Evolutionary conservation across 2,329 filamentous ascomycete genomes (phyloP).

Genomic region (Hymenoscyphus albidus): DNA sequence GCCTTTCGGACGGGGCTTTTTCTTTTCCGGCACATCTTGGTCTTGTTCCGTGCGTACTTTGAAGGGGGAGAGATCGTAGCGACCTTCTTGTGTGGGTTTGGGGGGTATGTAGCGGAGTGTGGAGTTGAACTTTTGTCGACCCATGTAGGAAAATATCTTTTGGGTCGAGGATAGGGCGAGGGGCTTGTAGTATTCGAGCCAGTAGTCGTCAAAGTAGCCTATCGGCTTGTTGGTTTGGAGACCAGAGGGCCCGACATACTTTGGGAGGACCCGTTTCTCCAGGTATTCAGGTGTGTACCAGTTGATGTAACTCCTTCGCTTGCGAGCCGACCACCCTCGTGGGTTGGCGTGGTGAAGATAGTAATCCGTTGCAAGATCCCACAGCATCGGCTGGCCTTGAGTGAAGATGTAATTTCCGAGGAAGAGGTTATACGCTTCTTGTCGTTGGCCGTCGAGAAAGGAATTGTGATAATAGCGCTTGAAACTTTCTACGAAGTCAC

Average conservation of each 20-base stretch:
- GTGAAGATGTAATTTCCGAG: slow-evolving; percentile 91
- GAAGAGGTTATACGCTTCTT: slow-evolving; percentile 97
- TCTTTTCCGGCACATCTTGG: slow-evolving; percentile 57
- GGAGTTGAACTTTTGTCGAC: slow-evolving; percentile 70
- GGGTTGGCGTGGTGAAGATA: slow-evolving; percentile 91
- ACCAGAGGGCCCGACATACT: slow-evolving; percentile 21
- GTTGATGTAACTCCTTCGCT: slow-evolving; percentile 70
- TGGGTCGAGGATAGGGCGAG: slow-evolving; percentile 81
- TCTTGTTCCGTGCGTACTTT: slow-evolving; percentile 66
- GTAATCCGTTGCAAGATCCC: slow-evolving; percentile 93
- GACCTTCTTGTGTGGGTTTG: slow-evolving; percentile 66
- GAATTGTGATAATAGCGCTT: slow-evolving; percentile 99
- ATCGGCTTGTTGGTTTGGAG: slow-evolving; percentile 26
- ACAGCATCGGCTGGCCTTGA: slow-evolving; percentile 88
- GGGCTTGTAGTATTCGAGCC: slow-evolving; percentile 94
- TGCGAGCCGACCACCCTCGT: slow-evolving; percentile 62
- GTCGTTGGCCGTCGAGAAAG: slow-evolving; percentile 93
- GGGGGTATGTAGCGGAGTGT: slow-evolving; percentile 80
- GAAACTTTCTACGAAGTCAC: slow-evolving; percentile 99
- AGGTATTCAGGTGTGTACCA: slow-evolving; percentile 82
- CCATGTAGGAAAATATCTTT: slow-evolving; percentile 78
- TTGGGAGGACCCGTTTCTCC: slow-evolving; percentile 46
- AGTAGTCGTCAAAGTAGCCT: slow-evolving; percentile 82
- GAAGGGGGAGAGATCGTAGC: slow-evolving; percentile 86
- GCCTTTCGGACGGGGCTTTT: slow-evolving; percentile 57